Evolutionary conservation across 2,329 filamentous ascomycete species (phyloP), one percentile per base, ranked within the genome.

Genomic region (Botryotinia calthae): DNA sequence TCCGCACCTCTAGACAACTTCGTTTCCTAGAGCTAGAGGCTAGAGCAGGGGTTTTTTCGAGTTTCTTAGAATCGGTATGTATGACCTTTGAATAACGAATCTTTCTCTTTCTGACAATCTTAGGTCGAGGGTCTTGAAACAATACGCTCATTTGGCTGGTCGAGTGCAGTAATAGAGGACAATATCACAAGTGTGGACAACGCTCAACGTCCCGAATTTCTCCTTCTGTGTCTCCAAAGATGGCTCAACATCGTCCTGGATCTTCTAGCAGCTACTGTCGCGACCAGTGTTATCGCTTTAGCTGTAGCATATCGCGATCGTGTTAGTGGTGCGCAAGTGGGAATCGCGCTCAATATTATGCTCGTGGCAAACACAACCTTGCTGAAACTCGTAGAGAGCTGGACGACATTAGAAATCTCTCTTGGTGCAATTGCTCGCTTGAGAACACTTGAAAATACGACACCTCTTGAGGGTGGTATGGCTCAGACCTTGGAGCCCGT

Each of bases 1-100:
- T 91, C 2, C 83, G 86, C 0, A 91, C 88, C 0, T 90, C 88
- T 0, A 82, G 88, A 0, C 89, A 91, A 78, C 79, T 91, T 12
- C 84, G 89, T 66, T 83, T 89, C 31, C 79, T 91, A 18, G 89
- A 91, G 63, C 83, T 91, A 1, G 89, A 91, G 78, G 84, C 86
- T 1, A 90, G 90, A 75, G 85, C 86, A 0, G 88, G 88, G 0
- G 81, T 90, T 0, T 75, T 70, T 59, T 81, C 81, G 0, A 81
- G 77, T 62, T 82, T 85, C 28, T 72, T 85, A 6, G 84, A 86
- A 75, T 82, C 83, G 0, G 80, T 66, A 71, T 34, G 61, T 58
- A 34, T 56, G 5, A 20, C 31, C 28, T 74, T 67, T 8, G 25
- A 2, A 22, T n/a, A 22, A 12, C 28, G 0, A 46, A 20, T 70